These are phyloP conservation scores for Paxillus rubicundulus DNA, from an alignment of 768 basidiomycete genomes.

Conservation along the genomic window DNA sequence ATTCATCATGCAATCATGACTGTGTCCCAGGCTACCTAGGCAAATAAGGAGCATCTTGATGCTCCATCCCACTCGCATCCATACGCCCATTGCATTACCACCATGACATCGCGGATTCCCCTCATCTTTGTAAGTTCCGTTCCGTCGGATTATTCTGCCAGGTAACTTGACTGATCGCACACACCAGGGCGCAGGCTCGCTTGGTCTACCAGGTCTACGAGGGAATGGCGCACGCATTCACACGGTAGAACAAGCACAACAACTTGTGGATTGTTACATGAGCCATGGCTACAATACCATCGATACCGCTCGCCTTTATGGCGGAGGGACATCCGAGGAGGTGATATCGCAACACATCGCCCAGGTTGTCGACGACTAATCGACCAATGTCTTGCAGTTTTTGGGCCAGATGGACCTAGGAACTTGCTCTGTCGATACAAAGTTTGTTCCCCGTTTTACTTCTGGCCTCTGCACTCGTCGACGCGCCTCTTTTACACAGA, in stretches of 20 bases:
- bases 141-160: neutral
- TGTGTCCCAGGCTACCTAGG: too few species aligned
- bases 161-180: neutral
- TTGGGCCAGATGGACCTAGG: slow-evolving; percentile 11
- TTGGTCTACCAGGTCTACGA: slow-evolving; percentile 17
- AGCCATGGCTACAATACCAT: slow-evolving; percentile 17
- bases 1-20: too few species aligned
- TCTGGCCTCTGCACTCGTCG: neutral
- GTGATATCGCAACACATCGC: slow-evolving; percentile 2
- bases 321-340: slow-evolving; percentile 22
- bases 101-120: slow-evolving; percentile 7
- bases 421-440: slow-evolving; percentile 16
- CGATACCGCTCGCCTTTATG: slow-evolving; percentile 24
- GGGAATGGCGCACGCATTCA: slow-evolving; percentile 22
- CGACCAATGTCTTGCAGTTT: slow-evolving; percentile 9
- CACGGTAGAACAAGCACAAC: slow-evolving; percentile 13
- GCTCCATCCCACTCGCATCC: neutral
- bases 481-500: neutral
- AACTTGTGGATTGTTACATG: slow-evolving; percentile 11
- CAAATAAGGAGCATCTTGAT: neutral
- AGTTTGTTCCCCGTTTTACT: slow-evolving; percentile 4
- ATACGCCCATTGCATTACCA: too few species aligned
- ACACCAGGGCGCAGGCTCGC: slow-evolving; percentile 18
- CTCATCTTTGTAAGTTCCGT: slow-evolving; percentile 11
- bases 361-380: neutral